phyloP scores from a whole-genome alignment of 2,329 filamentous ascomycete genomes.

The Hypoxylon sp. region DNA sequence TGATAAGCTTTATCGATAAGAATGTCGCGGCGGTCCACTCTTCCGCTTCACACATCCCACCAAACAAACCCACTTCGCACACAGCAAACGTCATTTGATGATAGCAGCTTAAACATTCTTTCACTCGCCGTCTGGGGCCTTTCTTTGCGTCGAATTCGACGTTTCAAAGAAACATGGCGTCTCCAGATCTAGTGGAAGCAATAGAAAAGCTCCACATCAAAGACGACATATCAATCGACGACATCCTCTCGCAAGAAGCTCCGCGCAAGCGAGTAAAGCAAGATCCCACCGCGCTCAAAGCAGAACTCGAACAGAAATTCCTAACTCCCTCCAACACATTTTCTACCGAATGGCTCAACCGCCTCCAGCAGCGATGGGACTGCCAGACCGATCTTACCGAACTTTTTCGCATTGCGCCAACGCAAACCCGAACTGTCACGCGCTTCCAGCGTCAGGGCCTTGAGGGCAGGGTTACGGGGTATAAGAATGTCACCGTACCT shows the following conservation, averaged over 20 bases:
- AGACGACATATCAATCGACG: slow-evolving; percentile 65
- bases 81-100: slow-evolving; percentile 31
- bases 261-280: slow-evolving; percentile 63
- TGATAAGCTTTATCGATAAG: slow-evolving; percentile 22
- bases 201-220: slow-evolving; percentile 66
- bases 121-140: background rate
- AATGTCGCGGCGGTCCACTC: slow-evolving; percentile 1
- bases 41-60: slow-evolving; percentile 15
- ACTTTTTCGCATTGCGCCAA: slow-evolving; percentile 88
- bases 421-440: slow-evolving; percentile 94
- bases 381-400: slow-evolving; percentile 83
- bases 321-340: slow-evolving; percentile 85
- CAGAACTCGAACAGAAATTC: slow-evolving; percentile 81
- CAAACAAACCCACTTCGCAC: slow-evolving; percentile 16
- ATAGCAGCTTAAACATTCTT: slow-evolving; percentile 7
- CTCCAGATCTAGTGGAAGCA: slow-evolving; percentile 61
- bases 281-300: slow-evolving; percentile 75
- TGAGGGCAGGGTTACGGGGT: slow-evolving; percentile 92
- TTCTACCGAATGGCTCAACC: slow-evolving; percentile 87
- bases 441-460: slow-evolving; percentile 92
- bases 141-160: slow-evolving; percentile 13
- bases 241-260: slow-evolving; percentile 66
- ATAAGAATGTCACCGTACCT: slow-evolving; percentile 93
- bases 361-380: slow-evolving; percentile 91
- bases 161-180: slow-evolving; percentile 47